Percentiles rank a stretch among this genome's conserved stretches.
phyloP scores from a whole-genome alignment of 75 land plant genomes.

The Sequoiadendron giganteum region DNA sequence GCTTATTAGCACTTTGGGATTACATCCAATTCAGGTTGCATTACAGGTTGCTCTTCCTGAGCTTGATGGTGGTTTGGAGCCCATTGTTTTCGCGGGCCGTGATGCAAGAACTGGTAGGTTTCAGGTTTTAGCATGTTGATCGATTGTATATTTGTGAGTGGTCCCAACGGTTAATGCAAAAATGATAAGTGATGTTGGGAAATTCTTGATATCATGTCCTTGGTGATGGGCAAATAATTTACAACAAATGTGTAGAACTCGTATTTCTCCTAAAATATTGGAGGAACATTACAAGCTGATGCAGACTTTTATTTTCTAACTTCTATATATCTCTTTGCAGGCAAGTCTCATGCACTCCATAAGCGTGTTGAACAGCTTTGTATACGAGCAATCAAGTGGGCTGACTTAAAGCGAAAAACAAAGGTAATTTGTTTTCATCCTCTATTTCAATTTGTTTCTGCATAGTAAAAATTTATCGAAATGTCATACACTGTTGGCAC shows the following conservation, averaged over 20 bases:
- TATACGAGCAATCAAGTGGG: slow-evolving; percentile 96
- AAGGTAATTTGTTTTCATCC: slow-evolving; percentile 48
- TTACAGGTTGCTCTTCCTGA: slow-evolving; percentile 98
- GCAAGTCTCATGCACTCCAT: slow-evolving; percentile 99
- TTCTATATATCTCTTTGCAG: slow-evolving; percentile 38
- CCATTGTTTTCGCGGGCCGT: slow-evolving; percentile 96
- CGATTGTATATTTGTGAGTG: no score
- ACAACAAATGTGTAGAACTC: neutral
- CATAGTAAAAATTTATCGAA: neutral
- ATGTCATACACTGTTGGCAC: neutral
- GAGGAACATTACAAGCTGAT: neutral
- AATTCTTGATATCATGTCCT: neutral
- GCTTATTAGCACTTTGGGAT: slow-evolving; percentile 88
- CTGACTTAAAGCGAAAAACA: slow-evolving; percentile 75
- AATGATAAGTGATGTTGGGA: neutral
- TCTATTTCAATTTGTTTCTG: neutral
- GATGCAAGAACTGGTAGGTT: slow-evolving; percentile 87
- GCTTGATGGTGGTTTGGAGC: slow-evolving; percentile 99
- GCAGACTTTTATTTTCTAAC: neutral
- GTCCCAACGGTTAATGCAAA: neutral
- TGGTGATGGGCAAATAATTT: neutral
- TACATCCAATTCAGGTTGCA: slow-evolving; percentile 99
- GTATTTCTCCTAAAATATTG: neutral
- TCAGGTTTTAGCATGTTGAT: neutral
- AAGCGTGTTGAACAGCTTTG: slow-evolving; percentile 99